Conservation (phyloP, 1,284 basidiomycete species). For the Xerocomus amazonicus region DNA sequence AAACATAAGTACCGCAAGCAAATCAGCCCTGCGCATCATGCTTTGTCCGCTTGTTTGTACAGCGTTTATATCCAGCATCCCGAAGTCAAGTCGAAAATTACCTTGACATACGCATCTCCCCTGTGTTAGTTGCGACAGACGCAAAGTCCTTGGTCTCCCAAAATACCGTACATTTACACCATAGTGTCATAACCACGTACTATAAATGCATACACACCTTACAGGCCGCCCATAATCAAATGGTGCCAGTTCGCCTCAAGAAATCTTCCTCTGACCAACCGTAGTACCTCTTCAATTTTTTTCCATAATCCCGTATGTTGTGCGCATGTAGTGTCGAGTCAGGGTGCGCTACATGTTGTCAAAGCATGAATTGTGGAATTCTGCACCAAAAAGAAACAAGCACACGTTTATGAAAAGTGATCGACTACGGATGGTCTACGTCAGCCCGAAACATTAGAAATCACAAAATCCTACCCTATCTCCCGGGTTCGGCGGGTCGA, state of each 20-base stretch:
- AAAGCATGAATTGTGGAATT: constrained; percentile 3
- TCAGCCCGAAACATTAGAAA: constrained; percentile 1
- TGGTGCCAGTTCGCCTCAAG: constrained; percentile 17
- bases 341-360: constrained; percentile 55
- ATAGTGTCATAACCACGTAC: background rate
- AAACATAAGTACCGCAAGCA: constrained; percentile 15
- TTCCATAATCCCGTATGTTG: constrained; percentile 52
- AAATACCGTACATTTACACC: background rate
- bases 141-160: background rate
- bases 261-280: constrained; percentile 71
- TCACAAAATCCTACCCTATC: constrained; percentile 45
- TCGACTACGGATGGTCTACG: constrained; percentile 43
- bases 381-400: constrained; percentile 9
- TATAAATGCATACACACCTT: background rate
- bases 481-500: constrained; percentile 62
- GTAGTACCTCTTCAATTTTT: constrained; percentile 57
- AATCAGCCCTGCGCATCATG: background rate
- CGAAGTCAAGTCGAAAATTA: background rate
- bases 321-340: constrained; percentile 57
- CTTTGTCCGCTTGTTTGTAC: background rate
- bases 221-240: constrained; percentile 4
- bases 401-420: constrained; percentile 74
- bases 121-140: background rate
- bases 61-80: constrained; percentile 2
- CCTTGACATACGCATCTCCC: background rate